phyloP scores from a whole-genome alignment of 345 rosid genomes.

The Hirschfeldia incana region DNA sequence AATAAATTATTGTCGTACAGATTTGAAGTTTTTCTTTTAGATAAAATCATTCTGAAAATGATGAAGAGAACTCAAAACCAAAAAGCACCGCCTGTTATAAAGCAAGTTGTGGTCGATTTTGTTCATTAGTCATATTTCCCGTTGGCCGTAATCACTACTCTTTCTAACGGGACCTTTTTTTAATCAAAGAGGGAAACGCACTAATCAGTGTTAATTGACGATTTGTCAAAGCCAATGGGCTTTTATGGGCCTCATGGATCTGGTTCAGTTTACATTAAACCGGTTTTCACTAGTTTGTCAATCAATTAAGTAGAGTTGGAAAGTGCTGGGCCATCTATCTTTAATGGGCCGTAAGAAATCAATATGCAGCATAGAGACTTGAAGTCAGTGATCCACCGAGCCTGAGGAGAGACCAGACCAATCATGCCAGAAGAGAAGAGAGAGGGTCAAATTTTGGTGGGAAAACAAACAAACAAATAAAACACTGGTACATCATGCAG shows the following conservation, averaged over 20 bases:
- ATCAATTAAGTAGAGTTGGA: not conserved
- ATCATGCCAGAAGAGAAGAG: not conserved
- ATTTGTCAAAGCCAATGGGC: not conserved
- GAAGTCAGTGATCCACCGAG: not conserved
- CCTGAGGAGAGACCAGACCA: not conserved
- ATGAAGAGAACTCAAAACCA: too few species aligned
- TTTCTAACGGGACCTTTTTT: not conserved
- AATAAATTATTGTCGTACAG: not conserved
- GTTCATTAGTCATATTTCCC: not conserved
- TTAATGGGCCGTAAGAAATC: not conserved
- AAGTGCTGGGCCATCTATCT: slow-evolving; percentile 3
- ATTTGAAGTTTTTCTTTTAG: not conserved
- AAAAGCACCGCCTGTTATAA: not conserved
- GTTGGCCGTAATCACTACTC: not conserved
- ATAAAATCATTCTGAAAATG: too few species aligned
- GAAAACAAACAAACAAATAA: not conserved
- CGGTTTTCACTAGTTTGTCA: too few species aligned
- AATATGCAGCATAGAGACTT: not conserved
- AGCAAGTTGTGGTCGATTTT: not conserved
- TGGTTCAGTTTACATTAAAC: not conserved
- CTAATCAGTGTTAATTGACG: not conserved
- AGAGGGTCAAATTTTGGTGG: not conserved
- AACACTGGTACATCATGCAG: slow-evolving; percentile 22
- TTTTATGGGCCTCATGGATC: not conserved
- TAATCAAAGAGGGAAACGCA: not conserved